Evolutionary conservation across 345 rosid genomes (phyloP).

Genomic region (Euphorbia lathyris): DNA sequence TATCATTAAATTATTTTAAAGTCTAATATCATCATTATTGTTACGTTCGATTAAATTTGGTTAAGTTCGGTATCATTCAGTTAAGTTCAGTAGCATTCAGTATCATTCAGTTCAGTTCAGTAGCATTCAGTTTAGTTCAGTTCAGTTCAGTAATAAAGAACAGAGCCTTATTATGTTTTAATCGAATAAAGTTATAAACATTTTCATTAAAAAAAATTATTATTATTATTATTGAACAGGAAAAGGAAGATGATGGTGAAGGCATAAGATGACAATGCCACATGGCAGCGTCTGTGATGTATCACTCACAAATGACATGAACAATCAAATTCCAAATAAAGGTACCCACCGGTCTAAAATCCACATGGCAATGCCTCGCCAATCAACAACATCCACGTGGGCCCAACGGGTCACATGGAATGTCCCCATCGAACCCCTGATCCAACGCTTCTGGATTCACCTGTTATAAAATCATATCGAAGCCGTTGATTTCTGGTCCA

Average conservation of each 20-base stretch:
- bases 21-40: too few relatives aligned
- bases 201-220: too few relatives aligned
- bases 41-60: too few relatives aligned
- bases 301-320: not conserved
- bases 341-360: conserved; percentile 18
- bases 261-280: conserved; percentile 7
- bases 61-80: too few relatives aligned
- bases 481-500: conserved; percentile 37
- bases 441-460: conserved; percentile 30
- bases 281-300: conserved; percentile 24
- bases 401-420: conserved; percentile 34
- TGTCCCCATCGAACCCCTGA: conserved; percentile 22
- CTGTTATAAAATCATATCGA: conserved; percentile 6
- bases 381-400: conserved; percentile 32
- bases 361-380: conserved; percentile 28
- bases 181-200: too few relatives aligned
- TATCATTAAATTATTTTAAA: too few relatives aligned
- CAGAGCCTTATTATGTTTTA: too few relatives aligned
- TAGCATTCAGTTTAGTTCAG: too few relatives aligned
- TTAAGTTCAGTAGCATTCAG: too few relatives aligned
- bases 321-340: not conserved
- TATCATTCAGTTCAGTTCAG: too few relatives aligned
- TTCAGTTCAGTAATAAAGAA: too few relatives aligned
- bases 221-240: too few relatives aligned
- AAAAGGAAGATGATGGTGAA: not conserved